These are phyloP conservation scores for Pseudoturritis turrita DNA, from an alignment of 345 rosid species.

Conservation along the genomic window DNA sequence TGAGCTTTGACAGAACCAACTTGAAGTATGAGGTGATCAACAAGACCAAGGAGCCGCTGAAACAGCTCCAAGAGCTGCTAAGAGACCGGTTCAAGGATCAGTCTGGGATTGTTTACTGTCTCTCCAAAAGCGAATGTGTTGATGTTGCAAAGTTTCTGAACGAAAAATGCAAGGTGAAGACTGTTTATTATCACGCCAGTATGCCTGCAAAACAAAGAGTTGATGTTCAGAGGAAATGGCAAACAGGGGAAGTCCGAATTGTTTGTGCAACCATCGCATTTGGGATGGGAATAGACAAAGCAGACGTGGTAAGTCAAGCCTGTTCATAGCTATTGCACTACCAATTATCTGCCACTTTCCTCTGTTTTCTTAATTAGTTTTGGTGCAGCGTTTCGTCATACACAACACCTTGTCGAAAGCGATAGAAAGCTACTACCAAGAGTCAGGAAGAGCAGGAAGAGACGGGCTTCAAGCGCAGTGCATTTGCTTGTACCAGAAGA, in stretches of 20 bases:
- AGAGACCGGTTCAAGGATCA: conserved; percentile 62
- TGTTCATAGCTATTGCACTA: neutral
- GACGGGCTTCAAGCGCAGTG: conserved; percentile 67
- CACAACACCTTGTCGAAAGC: conserved; percentile 95
- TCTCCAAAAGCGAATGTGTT: conserved; percentile 78
- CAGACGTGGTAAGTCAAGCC: conserved; percentile 74
- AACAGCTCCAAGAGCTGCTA: conserved; percentile 77
- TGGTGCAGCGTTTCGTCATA: conserved; percentile 68
- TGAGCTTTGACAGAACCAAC: conserved; percentile 93
- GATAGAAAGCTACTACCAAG: conserved; percentile 91
- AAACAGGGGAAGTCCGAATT: conserved; percentile 66
- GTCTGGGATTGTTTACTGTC: conserved; percentile 81
- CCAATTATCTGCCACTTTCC: neutral
- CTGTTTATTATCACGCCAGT: conserved; percentile 81
- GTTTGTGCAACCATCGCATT: conserved; percentile 92
- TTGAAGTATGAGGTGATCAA: conserved; percentile 76
- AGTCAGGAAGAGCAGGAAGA: conserved; percentile 91
- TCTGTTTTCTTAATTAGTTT: neutral
- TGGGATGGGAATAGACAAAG: conserved; percentile 98
- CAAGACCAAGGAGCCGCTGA: conserved; percentile 69
- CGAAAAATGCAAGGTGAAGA: conserved; percentile 65
- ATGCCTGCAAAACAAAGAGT: conserved; percentile 69
- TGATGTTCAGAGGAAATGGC: conserved; percentile 82
- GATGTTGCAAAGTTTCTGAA: conserved; percentile 75
- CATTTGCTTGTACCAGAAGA: conserved; percentile 78